Evolutionary conservation across 306 rosid species (phyloP), one percentile per base, ranked within the genome.

Genomic region (Lablab purpureus): DNA sequence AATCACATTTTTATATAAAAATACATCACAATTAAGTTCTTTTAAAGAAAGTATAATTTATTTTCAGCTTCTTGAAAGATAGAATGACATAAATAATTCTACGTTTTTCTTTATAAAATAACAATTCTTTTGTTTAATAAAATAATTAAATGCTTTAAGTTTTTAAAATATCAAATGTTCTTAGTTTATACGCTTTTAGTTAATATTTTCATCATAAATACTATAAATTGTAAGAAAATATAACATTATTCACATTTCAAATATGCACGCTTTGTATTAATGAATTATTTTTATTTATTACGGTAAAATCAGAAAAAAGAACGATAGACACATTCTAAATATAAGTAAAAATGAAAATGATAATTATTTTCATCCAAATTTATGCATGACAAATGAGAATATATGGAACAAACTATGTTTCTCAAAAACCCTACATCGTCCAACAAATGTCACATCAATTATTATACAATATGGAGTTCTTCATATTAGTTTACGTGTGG

Each of bases 371-470:
- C 51, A 27, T 43, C 43, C 34, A 11, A 27, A 68, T 41, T 14
- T 34, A 21, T n/a, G 41, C 21, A n/a, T 47, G 56, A 68, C 71
- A 82, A 76, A 22, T 71, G 65, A 71, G 56, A 66, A 52, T 54
- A 52, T 54, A 8, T 70, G 15, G 6, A 55, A n/a, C n/a, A n/a
- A n/a, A 45, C 21, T 7, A 40, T 83, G 86, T 83, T 83, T 78
- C 80, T 51, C 13, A 13, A 34, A 66, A 18, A 46, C 86, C 80
- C 83, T 32, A 49, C 86, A 83, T 25, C 32, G 5, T 73, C 74
- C 71, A 52, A 52, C 28, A 60, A 77, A 70, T 17, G 73, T 9
- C 1, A 22, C 22, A 49, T 7, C 28, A 7, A 37, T 40, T 73
- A 23, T 56, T 22, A 25, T 56, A 54, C 4, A 34, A n/a, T n/a